phyloP scores from a whole-genome alignment of 257 asterid species.

The Solanum raphanifolium region DNA sequence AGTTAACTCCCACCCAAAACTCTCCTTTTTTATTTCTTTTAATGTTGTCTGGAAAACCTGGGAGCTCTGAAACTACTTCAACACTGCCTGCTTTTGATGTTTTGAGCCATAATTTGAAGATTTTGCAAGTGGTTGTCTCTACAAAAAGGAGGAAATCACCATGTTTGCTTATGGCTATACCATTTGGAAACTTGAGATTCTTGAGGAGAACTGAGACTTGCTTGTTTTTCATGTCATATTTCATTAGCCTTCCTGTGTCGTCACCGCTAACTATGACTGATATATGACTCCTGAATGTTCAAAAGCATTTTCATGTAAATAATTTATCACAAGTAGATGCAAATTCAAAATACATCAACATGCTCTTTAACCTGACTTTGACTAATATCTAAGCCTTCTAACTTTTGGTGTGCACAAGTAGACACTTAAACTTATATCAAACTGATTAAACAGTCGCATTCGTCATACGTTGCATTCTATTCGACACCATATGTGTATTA shows the following conservation, averaged over 20 bases:
- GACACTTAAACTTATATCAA: no score
- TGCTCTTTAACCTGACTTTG: background rate
- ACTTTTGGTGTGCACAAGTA: no score
- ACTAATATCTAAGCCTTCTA: no score
- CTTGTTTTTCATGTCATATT: constrained; percentile 32
- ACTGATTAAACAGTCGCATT: background rate
- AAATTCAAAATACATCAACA: background rate
- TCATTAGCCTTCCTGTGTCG: constrained; percentile 50
- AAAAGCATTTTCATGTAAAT: background rate
- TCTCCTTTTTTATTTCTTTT: constrained; percentile 42
- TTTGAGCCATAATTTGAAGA: constrained; percentile 47
- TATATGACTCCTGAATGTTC: constrained; percentile 31
- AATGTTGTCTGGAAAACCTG: constrained; percentile 70
- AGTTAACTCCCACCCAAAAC: constrained; percentile 69
- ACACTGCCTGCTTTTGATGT: constrained; percentile 21
- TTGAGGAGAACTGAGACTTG: constrained; percentile 27
- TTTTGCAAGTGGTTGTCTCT: constrained; percentile 51
- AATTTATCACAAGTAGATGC: background rate
- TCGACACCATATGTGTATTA: background rate
- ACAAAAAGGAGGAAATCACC: constrained; percentile 46
- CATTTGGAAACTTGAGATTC: constrained; percentile 63
- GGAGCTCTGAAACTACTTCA: constrained; percentile 28
- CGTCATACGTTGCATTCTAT: background rate
- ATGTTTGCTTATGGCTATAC: constrained; percentile 48
- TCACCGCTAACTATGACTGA: constrained; percentile 38